Evolutionary conservation across 331 rosid species (phyloP), one percentile per base, ranked within the genome.

Genomic region (Spiraea crenata): DNA sequence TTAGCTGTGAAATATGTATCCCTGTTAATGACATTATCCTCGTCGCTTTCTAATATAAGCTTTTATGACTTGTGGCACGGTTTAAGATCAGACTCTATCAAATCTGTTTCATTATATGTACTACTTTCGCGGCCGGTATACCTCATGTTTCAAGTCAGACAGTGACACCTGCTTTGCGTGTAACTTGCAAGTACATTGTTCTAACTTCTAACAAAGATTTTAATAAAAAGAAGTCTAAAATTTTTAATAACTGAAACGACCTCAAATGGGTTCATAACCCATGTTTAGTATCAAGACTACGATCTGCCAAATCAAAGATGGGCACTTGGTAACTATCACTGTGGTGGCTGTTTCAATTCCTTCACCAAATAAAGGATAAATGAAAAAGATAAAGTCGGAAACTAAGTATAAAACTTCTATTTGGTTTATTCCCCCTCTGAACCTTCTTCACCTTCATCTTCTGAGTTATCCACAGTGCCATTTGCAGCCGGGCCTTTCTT

Each of bases 351-450:
- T 73, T 38, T 20, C 25, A 67, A 52, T 45, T 61, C 82, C 69
- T 74, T 71, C 62, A 39, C 68, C 74, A 15, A 44, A 61, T 20
- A 52, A n/a, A 52, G 31, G 74, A 20, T 6, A 50, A 71, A 45
- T 9, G 73, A 76, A 58, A 35, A 75, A 57, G 15, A 4, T 42
- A 47, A 40, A 25, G 31, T 25, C 31, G 51, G 46, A 37, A 11
- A 19, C 66, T 57, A 57, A 31, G 3, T 70, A 25, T 25, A 25
- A 3, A 9, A 45, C n/a, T 40, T 70, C 1, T 56, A 37, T 10
- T 48, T 45, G 74, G 20, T 60, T 81, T 87, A 89, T 58, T 92
- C 98, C 81, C 85, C 98, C 39, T 92, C 98, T 10, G 90, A 85
- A 76, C 85, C 69, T 25, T 90, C 69, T 25, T 90, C 88, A 79